Conservation (phyloP, 805 yeast genomes). For the Suhomyces xylopsoci region DNA sequence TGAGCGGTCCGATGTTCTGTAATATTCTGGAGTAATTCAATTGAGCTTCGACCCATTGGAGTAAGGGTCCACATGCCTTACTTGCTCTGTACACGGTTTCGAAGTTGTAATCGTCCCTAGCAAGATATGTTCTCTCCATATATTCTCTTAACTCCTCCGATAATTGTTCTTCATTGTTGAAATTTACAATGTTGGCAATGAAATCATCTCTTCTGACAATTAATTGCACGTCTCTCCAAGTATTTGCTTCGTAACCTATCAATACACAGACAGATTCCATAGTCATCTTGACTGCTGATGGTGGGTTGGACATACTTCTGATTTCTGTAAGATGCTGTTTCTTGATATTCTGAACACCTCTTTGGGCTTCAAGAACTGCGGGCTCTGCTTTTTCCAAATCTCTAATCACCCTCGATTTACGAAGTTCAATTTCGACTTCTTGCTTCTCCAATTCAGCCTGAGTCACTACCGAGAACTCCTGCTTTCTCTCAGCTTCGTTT, state of each 20-base stretch:
- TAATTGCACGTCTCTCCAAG: conserved; percentile 82
- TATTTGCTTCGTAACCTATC: conserved; percentile 62
- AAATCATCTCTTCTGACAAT: conserved; percentile 85
- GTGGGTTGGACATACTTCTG: conserved; percentile 87
- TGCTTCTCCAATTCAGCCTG: conserved; percentile 67
- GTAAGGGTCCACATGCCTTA: conserved; percentile 90
- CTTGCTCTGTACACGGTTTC: conserved; percentile 84
- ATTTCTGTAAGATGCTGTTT: conserved; percentile 89
- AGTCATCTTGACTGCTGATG: conserved; percentile 78
- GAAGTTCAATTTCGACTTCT: conserved; percentile 53
- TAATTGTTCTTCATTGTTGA: conserved; percentile 60
- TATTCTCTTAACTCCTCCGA: conserved; percentile 47
- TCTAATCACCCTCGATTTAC: conserved; percentile 52
- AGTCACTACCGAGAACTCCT: conserved; percentile 78
- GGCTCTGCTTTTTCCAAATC: conserved; percentile 83
- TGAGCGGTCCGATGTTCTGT: conserved; percentile 70
- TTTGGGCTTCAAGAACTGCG: conserved; percentile 75
- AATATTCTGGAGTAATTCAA: conserved; percentile 70
- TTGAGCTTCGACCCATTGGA: conserved; percentile 89
- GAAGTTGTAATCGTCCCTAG: conserved; percentile 61
- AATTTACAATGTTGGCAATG: conserved; percentile 75
- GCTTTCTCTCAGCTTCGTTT: conserved; percentile 87
- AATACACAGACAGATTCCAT: conserved; percentile 84
- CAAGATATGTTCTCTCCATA: conserved; percentile 60
- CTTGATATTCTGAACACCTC: conserved; percentile 88